Percentiles rank a stretch among this genome's conserved stretches.
Conservation (phyloP, 768 basidiomycete species). For the Russula dissimulans region DNA sequence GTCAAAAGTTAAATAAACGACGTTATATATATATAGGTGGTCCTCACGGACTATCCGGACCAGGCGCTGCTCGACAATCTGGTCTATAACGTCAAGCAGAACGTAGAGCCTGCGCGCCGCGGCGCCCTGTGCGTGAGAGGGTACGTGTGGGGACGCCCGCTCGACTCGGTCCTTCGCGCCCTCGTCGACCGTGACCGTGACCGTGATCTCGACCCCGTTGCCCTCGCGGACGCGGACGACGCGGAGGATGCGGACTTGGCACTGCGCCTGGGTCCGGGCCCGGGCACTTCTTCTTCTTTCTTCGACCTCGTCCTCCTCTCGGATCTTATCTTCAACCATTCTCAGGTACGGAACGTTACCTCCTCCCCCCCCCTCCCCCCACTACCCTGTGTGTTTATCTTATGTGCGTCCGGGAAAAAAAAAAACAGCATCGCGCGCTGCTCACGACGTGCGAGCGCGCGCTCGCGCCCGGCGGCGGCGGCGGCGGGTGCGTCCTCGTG, state of each 20-base stretch:
- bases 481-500: conserved; percentile 44
- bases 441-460: conserved; percentile 58
- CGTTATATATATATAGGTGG: conserved; percentile 39
- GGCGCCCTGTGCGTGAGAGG: conserved; percentile 34
- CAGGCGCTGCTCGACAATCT: conserved; percentile 66
- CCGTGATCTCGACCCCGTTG: too few species aligned
- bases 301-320: conserved; percentile 85
- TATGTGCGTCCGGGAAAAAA: too few species aligned
- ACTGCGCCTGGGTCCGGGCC: too few species aligned
- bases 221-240: background rate
- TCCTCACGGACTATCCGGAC: conserved; percentile 94
- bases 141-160: conserved; percentile 71
- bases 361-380: background rate
- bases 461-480: conserved; percentile 12
- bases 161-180: conserved; percentile 35
- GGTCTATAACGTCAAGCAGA: conserved; percentile 51
- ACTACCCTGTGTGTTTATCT: background rate
- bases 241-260: conserved; percentile 10
- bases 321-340: conserved; percentile 92
- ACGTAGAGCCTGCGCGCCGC: conserved; percentile 31
- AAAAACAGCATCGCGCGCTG: conserved; percentile 65
- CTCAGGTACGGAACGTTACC: conserved; percentile 57
- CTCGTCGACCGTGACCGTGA: too few species aligned
- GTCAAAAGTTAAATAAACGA: too few species aligned
- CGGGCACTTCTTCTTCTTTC: too few species aligned